phyloP scores from a whole-genome alignment of 768 basidiomycete genomes.

The Collybiopsis confluens region DNA sequence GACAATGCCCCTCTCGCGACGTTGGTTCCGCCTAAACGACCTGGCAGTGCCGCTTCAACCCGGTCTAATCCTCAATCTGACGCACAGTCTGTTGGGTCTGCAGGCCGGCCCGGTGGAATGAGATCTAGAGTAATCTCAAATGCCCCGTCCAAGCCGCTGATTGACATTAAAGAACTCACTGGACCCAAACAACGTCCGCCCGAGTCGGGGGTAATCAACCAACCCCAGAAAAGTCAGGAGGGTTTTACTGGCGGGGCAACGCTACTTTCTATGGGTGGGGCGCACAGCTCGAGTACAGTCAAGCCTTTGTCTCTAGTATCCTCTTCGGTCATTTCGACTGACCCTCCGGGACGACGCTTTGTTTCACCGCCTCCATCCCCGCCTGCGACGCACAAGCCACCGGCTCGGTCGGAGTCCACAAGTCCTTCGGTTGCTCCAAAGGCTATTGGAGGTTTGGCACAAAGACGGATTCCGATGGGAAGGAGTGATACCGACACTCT shows the following conservation, averaged over 20 bases:
- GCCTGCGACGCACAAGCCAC: not conserved
- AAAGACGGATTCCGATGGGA: not conserved
- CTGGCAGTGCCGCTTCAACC: constrained; percentile 46
- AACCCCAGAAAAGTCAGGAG: constrained; percentile 16
- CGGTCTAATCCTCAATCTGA: constrained; percentile 18
- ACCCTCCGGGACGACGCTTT: constrained; percentile 29
- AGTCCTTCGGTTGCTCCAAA: not conserved
- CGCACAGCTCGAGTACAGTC: constrained; percentile 3
- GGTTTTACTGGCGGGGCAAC: constrained; percentile 39
- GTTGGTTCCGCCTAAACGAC: constrained; percentile 58
- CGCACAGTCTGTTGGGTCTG: constrained; percentile 15
- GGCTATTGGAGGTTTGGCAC: not conserved
- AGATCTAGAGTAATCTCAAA: constrained; percentile 1
- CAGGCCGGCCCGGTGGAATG: constrained; percentile 8
- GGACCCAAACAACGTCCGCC: constrained; percentile 11
- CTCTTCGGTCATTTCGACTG: constrained; percentile 20
- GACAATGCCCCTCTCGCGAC: constrained; percentile 63
- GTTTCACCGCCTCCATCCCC: constrained; percentile 33
- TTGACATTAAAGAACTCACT: constrained; percentile 46
- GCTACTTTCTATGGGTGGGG: constrained; percentile 10
- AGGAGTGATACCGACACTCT: not conserved
- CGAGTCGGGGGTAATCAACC: constrained; percentile 2
- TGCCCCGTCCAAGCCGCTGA: constrained; percentile 36
- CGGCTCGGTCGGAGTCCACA: not conserved
- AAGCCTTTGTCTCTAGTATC: constrained; percentile 20